phyloP scores from a whole-genome alignment of 164 flowering plant genomes.

The Dillenia turbinata region DNA sequence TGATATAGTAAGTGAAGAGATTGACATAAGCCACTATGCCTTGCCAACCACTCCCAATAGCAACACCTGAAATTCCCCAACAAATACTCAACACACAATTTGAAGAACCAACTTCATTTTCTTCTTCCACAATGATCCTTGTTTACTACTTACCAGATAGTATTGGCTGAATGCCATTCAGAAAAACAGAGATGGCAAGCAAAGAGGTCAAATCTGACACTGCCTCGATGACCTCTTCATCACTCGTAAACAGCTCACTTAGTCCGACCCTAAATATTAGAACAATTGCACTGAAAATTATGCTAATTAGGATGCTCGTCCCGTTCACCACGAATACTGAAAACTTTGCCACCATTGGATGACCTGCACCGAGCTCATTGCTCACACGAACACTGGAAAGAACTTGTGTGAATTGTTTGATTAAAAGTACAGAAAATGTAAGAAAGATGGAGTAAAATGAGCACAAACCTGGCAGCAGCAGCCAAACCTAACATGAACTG shows the following conservation, averaged over 20 bases:
- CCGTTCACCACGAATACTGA: constrained; percentile 56
- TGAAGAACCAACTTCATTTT: not conserved
- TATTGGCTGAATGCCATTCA: constrained; percentile 75
- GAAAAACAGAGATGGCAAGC: constrained; percentile 57
- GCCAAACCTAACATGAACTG: constrained; percentile 62
- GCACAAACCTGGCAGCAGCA: constrained; percentile 58
- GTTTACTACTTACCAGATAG: constrained; percentile 44
- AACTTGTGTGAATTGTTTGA: not conserved
- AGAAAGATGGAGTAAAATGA: not conserved
- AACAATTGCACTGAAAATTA: constrained; percentile 41
- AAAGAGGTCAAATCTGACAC: constrained; percentile 53
- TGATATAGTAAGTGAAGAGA: constrained; percentile 53
- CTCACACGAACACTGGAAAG: constrained; percentile 60
- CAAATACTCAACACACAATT: not conserved
- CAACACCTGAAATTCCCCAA: constrained; percentile 44
- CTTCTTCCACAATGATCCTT: no score
- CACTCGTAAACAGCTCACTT: constrained; percentile 49
- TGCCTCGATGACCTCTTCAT: constrained; percentile 39
- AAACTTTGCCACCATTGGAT: constrained; percentile 52
- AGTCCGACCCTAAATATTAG: constrained; percentile 34
- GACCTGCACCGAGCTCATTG: constrained; percentile 74
- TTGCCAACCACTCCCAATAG: constrained; percentile 89
- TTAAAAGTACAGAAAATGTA: not conserved
- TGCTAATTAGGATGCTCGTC: constrained; percentile 49
- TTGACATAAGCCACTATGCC: constrained; percentile 75